Evolutionary conservation across 2,329 filamentous ascomycete species (phyloP).

Genomic region (Penicillium sp.): DNA sequence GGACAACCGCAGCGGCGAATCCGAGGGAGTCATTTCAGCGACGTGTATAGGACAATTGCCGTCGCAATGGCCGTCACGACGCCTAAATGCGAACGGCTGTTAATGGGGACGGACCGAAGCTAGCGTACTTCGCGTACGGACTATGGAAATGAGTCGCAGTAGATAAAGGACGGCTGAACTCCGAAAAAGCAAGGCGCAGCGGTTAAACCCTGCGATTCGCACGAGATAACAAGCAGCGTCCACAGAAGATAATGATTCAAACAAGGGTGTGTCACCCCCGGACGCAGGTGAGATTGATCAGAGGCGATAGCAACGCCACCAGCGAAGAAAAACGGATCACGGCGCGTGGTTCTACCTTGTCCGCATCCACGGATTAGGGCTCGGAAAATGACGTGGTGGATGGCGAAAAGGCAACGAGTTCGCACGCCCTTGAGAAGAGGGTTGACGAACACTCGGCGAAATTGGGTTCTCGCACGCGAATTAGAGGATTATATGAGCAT

Average conservation of each 20-base stretch:
- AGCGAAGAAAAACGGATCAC: slow-evolving; percentile 7
- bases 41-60: background rate
- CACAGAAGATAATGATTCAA: background rate
- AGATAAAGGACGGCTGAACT: background rate
- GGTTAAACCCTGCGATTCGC: slow-evolving; percentile 1
- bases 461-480: background rate
- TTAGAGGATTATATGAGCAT: background rate
- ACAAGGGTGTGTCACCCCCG: background rate
- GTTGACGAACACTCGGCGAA: background rate
- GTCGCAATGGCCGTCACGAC: background rate
- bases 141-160: background rate
- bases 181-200: background rate
- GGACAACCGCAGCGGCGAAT: slow-evolving; percentile 33
- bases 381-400: slow-evolving; percentile 26
- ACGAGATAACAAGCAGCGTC: background rate
- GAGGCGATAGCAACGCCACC: slow-evolving; percentile 24
- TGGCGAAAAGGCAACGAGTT: slow-evolving; percentile 11
- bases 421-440: background rate
- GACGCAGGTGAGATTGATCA: slow-evolving; percentile 7
- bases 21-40: slow-evolving; percentile 18
- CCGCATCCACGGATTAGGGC: slow-evolving; percentile 23
- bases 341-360: background rate
- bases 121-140: no score
- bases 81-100: background rate
- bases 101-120: background rate